Conservation (phyloP, 257 asterid species). For the Oldenlandia corymbosa region DNA sequence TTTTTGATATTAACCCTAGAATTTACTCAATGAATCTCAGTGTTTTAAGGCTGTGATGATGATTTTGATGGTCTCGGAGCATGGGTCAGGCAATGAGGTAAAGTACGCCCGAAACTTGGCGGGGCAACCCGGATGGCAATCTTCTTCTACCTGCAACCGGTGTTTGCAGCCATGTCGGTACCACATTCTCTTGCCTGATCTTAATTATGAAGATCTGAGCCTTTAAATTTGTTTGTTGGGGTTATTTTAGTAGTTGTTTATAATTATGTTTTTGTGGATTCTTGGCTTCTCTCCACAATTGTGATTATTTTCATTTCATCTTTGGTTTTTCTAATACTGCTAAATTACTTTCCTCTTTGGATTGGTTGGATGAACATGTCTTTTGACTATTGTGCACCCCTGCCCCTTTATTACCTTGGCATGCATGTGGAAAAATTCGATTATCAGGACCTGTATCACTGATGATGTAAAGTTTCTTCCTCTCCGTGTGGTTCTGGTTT, state of each 20-base stretch:
- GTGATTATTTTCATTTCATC: too few relatives aligned
- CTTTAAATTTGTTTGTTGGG: neutral
- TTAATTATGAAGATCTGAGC: slow-evolving; percentile 22
- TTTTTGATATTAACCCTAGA: too few relatives aligned
- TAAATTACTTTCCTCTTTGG: too few relatives aligned
- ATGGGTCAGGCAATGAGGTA: slow-evolving; percentile 11
- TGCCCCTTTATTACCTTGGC: too few relatives aligned
- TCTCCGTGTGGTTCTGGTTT: too few relatives aligned
- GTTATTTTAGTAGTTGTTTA: neutral
- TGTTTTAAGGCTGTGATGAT: slow-evolving; percentile 15
- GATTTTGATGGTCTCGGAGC: neutral
- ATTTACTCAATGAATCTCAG: too few relatives aligned
- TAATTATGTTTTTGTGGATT: neutral
- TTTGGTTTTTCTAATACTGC: too few relatives aligned
- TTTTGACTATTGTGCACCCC: too few relatives aligned
- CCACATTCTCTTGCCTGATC: slow-evolving; percentile 13
- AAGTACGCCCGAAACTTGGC: slow-evolving; percentile 39
- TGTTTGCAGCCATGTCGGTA: slow-evolving; percentile 32
- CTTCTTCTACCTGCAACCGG: neutral
- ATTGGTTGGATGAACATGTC: too few relatives aligned
- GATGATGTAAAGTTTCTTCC: too few relatives aligned
- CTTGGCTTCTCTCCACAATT: neutral
- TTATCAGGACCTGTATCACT: too few relatives aligned
- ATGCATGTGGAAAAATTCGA: too few relatives aligned
- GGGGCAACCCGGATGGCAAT: slow-evolving; percentile 32